Evolutionary conservation across 345 rosid genomes (phyloP), one percentile per base, ranked within the genome.

Genomic region (Euphorbia tirucalli): DNA sequence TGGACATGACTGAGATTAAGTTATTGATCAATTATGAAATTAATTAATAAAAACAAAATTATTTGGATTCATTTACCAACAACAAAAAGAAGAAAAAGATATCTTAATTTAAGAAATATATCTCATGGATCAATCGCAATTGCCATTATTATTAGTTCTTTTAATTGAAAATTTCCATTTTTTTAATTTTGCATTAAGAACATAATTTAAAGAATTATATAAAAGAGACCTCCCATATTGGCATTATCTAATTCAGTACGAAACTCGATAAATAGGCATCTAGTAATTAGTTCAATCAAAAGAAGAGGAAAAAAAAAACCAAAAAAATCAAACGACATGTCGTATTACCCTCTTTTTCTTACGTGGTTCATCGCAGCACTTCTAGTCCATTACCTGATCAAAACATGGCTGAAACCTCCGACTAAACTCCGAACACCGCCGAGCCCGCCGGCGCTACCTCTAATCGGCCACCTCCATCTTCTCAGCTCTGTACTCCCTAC

Each of bases 381-480:
- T 22, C 7, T 81, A 19, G 22, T 79, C 24, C 71, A 61, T 32
- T 63, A 52, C 55, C 65, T 79, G 24, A 35, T 73, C 31, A 48
- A 78, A 65, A 9, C 52, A 24, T 63, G 70, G 63, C 52, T 65
- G 0, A 80, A 61, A 58, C 44, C 19, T 3, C 18, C 52, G 22
- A 31, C 24, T 9, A n/a, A 31, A 30, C 43, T 22, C 56, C 22
- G 49, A 0, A 35, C 52, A 14, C 85, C 83, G 11, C 90, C 90
- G 0, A 79, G 81, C 77, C 90, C 87, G 0, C 78, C 82, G 1
- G 66, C 88, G 3, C 76, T 85, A 3, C 84, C 90, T 31, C n/a
- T 87, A 69, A 76, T 87, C 61, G 87, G 88, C 61, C 90, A 87
- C 75, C 83, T 85, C 70, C 84, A 83, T 55, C 82, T 86, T 0